These are phyloP conservation scores for Cyclostephanos tholiformis DNA, from an alignment of 108 stramenopile genomes.

Conservation along the genomic window DNA sequence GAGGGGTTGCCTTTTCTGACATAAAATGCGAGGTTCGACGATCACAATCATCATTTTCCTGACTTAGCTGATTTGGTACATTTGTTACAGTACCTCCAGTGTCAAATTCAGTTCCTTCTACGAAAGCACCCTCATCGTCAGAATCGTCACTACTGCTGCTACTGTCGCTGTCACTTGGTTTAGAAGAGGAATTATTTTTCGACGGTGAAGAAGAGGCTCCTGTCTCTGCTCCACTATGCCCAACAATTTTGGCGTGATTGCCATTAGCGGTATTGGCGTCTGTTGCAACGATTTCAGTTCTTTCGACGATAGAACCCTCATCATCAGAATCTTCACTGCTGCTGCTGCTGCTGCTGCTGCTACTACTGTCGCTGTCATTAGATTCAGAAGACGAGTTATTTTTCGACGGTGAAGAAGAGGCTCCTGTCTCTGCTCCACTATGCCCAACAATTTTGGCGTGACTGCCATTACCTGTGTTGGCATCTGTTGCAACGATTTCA, in stretches of 20 bases:
- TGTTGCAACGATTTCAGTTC: no score
- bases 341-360: slow-evolving; percentile 9
- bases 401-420: not conserved
- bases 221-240: not conserved
- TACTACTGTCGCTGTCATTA: not conserved
- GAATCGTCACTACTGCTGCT: slow-evolving; percentile 11
- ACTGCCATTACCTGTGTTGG: not conserved
- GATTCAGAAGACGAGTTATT: not conserved
- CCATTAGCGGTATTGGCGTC: not conserved
- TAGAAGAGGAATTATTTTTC: not conserved
- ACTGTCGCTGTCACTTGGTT: not conserved
- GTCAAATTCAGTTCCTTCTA: not conserved
- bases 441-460: not conserved
- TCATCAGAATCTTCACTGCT: slow-evolving; percentile 1
- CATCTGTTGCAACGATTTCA: not conserved
- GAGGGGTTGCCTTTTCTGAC: not conserved
- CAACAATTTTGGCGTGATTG: not conserved
- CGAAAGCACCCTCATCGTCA: not conserved
- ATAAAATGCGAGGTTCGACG: not conserved
- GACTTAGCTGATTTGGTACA: not conserved
- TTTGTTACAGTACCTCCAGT: not conserved
- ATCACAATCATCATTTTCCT: no score
- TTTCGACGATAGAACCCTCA: not conserved
- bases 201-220: not conserved
- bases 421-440: not conserved